Percentiles rank a stretch among this genome's conserved stretches.
These are phyloP conservation scores for Diaporthe vexans DNA, from an alignment of 2,329 filamentous ascomycete species.

Conservation along the genomic window DNA sequence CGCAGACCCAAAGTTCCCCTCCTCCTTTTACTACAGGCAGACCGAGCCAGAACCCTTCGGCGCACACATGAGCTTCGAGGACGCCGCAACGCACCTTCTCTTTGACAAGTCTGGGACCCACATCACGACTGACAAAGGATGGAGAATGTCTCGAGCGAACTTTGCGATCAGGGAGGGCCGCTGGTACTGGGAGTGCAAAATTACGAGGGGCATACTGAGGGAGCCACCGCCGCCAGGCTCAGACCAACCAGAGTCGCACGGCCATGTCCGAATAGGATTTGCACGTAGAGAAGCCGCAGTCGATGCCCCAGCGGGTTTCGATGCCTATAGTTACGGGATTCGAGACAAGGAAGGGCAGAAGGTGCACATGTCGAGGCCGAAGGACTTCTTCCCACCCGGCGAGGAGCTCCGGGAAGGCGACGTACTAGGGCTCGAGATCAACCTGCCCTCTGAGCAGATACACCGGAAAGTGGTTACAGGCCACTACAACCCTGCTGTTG, in stretches of 20 bases:
- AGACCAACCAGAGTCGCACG: conserved; percentile 62
- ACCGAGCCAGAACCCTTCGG: conserved; percentile 88
- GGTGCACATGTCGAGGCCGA: conserved; percentile 93
- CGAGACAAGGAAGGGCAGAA: conserved; percentile 92
- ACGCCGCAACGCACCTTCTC: conserved; percentile 87
- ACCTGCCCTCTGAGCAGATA: conserved; percentile 84
- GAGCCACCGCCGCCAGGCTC: conserved; percentile 56
- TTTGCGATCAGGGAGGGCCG: conserved; percentile 90
- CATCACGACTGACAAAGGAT: conserved; percentile 92
- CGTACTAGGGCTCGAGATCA: conserved; percentile 93
- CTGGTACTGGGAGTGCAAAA: conserved; percentile 94
- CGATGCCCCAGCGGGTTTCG: conserved; percentile 87
- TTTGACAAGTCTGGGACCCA: conserved; percentile 82
- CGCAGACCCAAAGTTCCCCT: conserved; percentile 87
- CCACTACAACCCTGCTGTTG: conserved; percentile 88
- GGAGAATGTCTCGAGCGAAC: conserved; percentile 91
- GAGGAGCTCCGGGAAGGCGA: conserved; percentile 90
- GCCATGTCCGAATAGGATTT: conserved; percentile 88
- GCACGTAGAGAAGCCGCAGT: conserved; percentile 84
- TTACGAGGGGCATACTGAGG: conserved; percentile 80
- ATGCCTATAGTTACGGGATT: conserved; percentile 94
- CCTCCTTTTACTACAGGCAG: conserved; percentile 89
- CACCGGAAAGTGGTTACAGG: conserved; percentile 92
- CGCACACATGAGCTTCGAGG: conserved; percentile 91
- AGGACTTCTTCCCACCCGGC: conserved; percentile 85